Evolutionary conservation across 768 basidiomycete species (phyloP).

Genomic region (Ramaria sp.): DNA sequence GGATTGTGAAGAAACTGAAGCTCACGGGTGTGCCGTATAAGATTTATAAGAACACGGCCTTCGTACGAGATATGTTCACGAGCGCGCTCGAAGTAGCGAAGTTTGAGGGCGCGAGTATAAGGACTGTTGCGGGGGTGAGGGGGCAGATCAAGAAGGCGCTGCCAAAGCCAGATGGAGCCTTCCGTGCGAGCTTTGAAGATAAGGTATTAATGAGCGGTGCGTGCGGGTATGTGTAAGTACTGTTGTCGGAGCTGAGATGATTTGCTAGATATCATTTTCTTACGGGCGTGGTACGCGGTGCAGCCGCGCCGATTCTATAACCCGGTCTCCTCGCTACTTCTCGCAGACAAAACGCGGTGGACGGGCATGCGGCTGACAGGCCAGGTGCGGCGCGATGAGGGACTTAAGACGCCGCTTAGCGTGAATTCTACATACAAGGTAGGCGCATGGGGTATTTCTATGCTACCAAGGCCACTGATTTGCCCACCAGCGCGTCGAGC

Average conservation of each 20-base stretch:
- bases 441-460: background rate
- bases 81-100: slow-evolving; percentile 92
- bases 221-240: slow-evolving; percentile 20
- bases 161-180: slow-evolving; percentile 90
- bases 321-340: slow-evolving; percentile 83
- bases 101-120: slow-evolving; percentile 95
- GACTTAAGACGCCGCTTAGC: slow-evolving; percentile 67
- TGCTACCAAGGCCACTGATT: background rate
- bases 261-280: slow-evolving; percentile 76
- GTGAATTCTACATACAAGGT: slow-evolving; percentile 83
- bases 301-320: slow-evolving; percentile 95
- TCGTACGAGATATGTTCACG: slow-evolving; percentile 95
- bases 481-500: slow-evolving; percentile 43
- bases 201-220: slow-evolving; percentile 91
- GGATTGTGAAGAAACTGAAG: slow-evolving; percentile 98
- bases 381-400: slow-evolving; percentile 79
- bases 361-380: slow-evolving; percentile 94
- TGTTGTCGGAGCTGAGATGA: background rate
- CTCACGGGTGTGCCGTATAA: slow-evolving; percentile 92
- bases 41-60: slow-evolving; percentile 99
- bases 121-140: slow-evolving; percentile 90
- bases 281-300: slow-evolving; percentile 94
- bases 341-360: slow-evolving; percentile 79
- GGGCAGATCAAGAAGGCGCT: slow-evolving; percentile 97
- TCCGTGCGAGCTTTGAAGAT: slow-evolving; percentile 96